Base-by-base conservation (phyloP, 495 filamentous ascomycete species). In the Neurospora intermedia region DNA sequence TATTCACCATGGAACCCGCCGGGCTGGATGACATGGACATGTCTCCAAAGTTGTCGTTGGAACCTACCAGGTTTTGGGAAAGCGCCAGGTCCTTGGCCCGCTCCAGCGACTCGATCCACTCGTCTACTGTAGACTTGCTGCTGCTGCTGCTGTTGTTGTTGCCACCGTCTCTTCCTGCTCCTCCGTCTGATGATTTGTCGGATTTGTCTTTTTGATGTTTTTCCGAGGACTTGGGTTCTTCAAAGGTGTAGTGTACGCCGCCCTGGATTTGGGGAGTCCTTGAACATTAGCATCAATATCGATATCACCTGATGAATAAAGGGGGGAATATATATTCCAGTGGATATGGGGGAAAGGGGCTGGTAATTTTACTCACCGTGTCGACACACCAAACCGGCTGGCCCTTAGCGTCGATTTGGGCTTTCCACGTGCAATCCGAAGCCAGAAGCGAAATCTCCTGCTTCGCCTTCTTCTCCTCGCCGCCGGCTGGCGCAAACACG, bases 391-490 rank as follows among this genome's bases (percentile, higher is more conserved):
- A 99, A 41, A 90, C 91, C 20, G 89, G 90, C 78, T 93, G 86
- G 23, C 93, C 94, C 80, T 96, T 97, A 45, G 89, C 85, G 79
- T 97, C 94, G 46, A 91, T 86, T 70, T 91, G 91, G 75, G 87
- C 94, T 79, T 87, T 91, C 89, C 92, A 98, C 42, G 85, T 82
- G 73, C 89, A 93, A 72, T 91, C 94, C 0, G 90, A 82, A 1
- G 85, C 84, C 16, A 97, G 84, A 41, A 98, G 84, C 42, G 92
- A 92, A 54, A 98, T 90, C 76, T 98, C 96, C 74, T 91, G 84
- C 80, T 99, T 99, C 43, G 93, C 87, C 79, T 94, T 94, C 84
- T 99, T 99, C 78, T 98, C 94, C 74, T 97, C 96, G 0, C 96
- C 95, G 1, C 94, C 94, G 38, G 96, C 89, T n/a, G 95, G 93